Base-by-base conservation (phyloP, 2,329 filamentous ascomycete species). In the Sporothrix globosa region DNA sequence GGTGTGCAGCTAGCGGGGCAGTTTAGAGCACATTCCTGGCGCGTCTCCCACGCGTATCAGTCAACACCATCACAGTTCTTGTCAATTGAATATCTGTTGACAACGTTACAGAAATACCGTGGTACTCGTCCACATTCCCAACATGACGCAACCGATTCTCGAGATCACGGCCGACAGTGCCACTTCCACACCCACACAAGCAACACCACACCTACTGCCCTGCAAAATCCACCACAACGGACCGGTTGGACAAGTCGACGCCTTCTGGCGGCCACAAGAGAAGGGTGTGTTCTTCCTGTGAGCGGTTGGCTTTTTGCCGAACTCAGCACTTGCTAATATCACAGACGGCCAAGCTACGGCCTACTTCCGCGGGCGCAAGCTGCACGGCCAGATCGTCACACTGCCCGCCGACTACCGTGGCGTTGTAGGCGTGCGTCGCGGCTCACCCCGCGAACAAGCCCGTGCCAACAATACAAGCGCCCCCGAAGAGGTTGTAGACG, bases 191-290 rank as follows among this genome's bases (percentile, higher is more conserved):
- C 70, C 71, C 2, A 56, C 70, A 24, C 83, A 83, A 71, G 83
- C 83, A 69, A 87, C 83, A 0, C 87, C 90, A 4, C 90, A 97
- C 76, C 82, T 97, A 24, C 84, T 97, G 17, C 93, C 94, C 3
- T 96, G 92, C 76, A 87, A 88, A 69, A 88, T 97, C 76, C 86
- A 94, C 75, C 90, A 96, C 79, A 88, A 91, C 75, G 94, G 94
- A 0, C 84, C 88, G 0, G 83, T 95, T 69, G 86, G 89, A 67
- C 83, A 88, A 1, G 82, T 86, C 5, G 79, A 86, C 27, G 83
- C 88, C 56, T 93, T 92, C 77, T 97, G 93, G 93, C 84, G 82
- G 6, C 91, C 92, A 0, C 79, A 77, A 11, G 50, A 71, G 27
- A 68, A 63, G 56, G 58, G 71, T 69, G 19, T 2, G 69, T 44